Evolutionary conservation across 306 rosid species (phyloP), one percentile per base, ranked within the genome.

Genomic region (Morella rubra): DNA sequence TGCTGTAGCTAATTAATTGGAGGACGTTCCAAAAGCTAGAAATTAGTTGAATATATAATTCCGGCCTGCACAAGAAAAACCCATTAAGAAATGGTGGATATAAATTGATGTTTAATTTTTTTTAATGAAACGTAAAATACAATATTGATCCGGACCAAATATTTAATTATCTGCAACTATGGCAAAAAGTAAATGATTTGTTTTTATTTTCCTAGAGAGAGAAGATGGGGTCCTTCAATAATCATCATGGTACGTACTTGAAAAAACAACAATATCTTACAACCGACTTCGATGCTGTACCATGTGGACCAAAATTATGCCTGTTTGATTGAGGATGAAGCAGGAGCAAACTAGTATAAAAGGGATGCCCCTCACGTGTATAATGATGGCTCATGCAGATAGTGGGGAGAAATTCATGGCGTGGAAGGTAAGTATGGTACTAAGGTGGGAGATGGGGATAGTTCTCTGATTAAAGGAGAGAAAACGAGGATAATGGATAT

Each of bases 41-140:
- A 61, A 5, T 79, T 51, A 46, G 73, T 68, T 69, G 50, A 69
- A 61, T 64, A 44, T 61, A 53, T 16, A 15, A 27, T 41, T 53
- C 60, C 71, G 72, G 72, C 80, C 76, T 58, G 47, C 70, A 70
- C 71, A 76, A 55, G 78, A 42, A 37, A 72, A 55, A 15, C 61
- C 68, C 42, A 19, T 50, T 50, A 75, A 72, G 58, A 73, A 51
- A 55, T 8, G 8, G 59, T 41, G 27, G 19, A 14, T 6, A n/a
- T 46, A 12, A 27, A 58, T 66, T 50, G 6, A 72, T 76, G 51
- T 8, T 47, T 50, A 55, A 3, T 11, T 15, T 49, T 47, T 8
- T 5, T 4, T 9, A 49, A 49, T 12, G 11, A 49, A 5, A 37
- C 64, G 1, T 27, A 56, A 62, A 40, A 19, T 20, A 24, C 73